A percentile compares a stretch with the other conserved stretches of the same genome.
phyloP scores from a whole-genome alignment of 2,329 filamentous ascomycete species.

The Coniella vitis region DNA sequence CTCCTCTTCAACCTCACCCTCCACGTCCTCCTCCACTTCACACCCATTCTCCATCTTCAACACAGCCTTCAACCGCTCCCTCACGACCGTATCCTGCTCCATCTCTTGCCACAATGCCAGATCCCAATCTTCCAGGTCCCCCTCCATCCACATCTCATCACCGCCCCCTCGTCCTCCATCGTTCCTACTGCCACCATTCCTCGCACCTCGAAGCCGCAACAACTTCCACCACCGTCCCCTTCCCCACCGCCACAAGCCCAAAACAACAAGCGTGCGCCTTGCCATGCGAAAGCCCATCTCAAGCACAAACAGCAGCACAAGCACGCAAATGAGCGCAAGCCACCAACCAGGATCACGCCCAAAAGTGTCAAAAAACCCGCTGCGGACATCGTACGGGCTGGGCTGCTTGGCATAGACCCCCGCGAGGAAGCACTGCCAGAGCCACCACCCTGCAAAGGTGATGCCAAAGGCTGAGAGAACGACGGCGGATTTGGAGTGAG shows the following conservation, averaged over 20 bases:
- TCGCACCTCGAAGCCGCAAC: no score
- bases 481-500: conserved; percentile 65
- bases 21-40: not conserved
- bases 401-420: conserved; percentile 47
- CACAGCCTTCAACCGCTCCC: conserved; percentile 34
- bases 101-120: conserved; percentile 53
- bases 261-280: conserved; percentile 39
- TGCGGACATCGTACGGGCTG: conserved; percentile 59
- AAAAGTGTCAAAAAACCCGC: conserved; percentile 59
- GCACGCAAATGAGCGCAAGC: conserved; percentile 58
- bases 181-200: conserved; percentile 11
- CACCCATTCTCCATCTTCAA: conserved; percentile 3
- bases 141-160: conserved; percentile 9
- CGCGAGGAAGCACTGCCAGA: conserved; percentile 69
- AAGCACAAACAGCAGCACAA: conserved; percentile 53
- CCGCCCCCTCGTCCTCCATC: not conserved
- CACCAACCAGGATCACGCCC: conserved; percentile 69
- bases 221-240: conserved; percentile 19
- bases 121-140: conserved; percentile 40
- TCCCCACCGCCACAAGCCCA: conserved; percentile 37
- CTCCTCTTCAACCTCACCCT: not conserved
- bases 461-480: conserved; percentile 52
- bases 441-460: conserved; percentile 59
- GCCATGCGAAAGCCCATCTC: conserved; percentile 54
- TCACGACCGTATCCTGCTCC: conserved; percentile 43